phyloP scores from a whole-genome alignment of 352 stramenopile genomes.

The Phytopythium cucurbitacearum region DNA sequence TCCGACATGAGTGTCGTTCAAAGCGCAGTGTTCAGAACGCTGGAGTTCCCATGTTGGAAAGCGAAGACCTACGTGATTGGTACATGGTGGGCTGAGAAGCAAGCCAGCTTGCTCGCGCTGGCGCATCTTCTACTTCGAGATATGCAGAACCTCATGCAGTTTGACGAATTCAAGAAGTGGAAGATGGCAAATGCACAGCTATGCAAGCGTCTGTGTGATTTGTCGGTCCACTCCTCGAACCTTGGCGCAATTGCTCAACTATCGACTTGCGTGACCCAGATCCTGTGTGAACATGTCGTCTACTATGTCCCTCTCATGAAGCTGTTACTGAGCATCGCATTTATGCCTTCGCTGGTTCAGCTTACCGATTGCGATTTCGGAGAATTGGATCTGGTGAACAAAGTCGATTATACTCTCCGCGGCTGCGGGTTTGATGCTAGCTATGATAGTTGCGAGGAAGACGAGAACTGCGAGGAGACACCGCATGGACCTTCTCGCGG shows the following conservation, averaged over 20 bases:
- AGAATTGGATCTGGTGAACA: background rate
- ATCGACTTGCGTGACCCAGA: conserved; percentile 29
- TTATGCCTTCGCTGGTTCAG: conserved; percentile 2
- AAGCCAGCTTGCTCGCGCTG: conserved; percentile 21
- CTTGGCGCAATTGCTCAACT: conserved; percentile 1
- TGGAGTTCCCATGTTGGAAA: no score
- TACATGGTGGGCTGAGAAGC: background rate
- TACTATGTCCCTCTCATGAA: conserved; percentile 54
- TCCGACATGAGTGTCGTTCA: no score
- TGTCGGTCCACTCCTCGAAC: background rate
- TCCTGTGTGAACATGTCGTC: conserved; percentile 67
- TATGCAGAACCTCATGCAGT: conserved; percentile 21
- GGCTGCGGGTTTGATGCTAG: background rate
- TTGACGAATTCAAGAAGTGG: conserved; percentile 36
- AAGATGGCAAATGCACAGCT: conserved; percentile 31
- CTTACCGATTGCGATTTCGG: background rate
- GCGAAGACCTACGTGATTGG: no score
- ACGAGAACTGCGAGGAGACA: background rate
- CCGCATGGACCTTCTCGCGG: background rate
- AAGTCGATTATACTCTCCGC: background rate
- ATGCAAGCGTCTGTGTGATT: conserved; percentile 36
- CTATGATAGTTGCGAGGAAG: no score
- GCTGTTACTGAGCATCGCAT: conserved; percentile 32
- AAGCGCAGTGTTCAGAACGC: no score
- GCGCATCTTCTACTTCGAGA: conserved; percentile 32